A percentile compares a stretch with the other conserved stretches of the same genome.
Conservation (phyloP, 2,329 filamentous ascomycete genomes). For the Periconia digitata region DNA sequence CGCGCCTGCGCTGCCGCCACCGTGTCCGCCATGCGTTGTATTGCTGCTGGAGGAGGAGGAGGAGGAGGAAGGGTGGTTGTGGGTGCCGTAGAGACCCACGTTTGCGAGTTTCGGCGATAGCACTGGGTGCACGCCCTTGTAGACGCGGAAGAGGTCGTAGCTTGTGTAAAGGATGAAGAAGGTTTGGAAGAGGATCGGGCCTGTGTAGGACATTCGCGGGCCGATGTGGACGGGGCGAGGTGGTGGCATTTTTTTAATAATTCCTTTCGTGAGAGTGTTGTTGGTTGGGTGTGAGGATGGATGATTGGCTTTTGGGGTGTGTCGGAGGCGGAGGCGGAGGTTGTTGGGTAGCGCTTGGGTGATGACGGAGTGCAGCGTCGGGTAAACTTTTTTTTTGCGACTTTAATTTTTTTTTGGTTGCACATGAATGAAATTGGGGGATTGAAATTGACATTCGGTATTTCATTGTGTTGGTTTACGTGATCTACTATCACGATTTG, state of each 20-base stretch:
- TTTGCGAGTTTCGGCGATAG: constrained; percentile 22
- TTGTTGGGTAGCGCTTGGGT: neutral
- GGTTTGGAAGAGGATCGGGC: constrained; percentile 11
- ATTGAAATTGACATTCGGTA: too few relatives aligned
- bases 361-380: neutral
- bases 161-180: constrained; percentile 20
- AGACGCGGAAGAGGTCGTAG: constrained; percentile 30
- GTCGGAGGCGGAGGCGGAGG: constrained; percentile 1
- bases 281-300: constrained; percentile 1
- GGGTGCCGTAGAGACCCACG: constrained; percentile 5
- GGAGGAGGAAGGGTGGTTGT: too few relatives aligned
- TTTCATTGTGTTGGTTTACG: too few relatives aligned
- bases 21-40: too few relatives aligned
- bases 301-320: neutral
- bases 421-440: too few relatives aligned
- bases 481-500: too few relatives aligned
- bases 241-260: neutral
- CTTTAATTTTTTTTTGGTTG: too few relatives aligned
- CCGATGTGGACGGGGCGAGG: constrained; percentile 2
- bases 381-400: too few relatives aligned
- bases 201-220: neutral
- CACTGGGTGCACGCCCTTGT: constrained; percentile 31
- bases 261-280: neutral
- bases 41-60: too few relatives aligned
- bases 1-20: too few relatives aligned